Evolutionary conservation across 371 early-diverging fungal genomes (phyloP), one percentile per base, ranked within the genome.

Genomic region (Mucor ambiguus): DNA sequence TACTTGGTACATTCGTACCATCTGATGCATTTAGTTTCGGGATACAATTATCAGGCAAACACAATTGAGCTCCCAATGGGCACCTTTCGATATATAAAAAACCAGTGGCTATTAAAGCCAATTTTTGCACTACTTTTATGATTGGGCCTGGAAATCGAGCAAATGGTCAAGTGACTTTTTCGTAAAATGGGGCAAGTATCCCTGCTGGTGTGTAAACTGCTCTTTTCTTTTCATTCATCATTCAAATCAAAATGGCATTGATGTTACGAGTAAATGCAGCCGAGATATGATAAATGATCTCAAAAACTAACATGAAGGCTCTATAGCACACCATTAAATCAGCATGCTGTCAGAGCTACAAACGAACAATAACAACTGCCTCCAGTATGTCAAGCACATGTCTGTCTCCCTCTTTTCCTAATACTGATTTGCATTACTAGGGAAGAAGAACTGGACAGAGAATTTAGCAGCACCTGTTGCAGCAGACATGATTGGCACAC

Each of bases 401-500:
- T 16, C n/a, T 20, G 33, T 12, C 11, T 54, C 12, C 30, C 54
- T 52, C 10, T 11, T 54, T 35, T 10, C 10, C 33, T 33, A 33
- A 54, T 30, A 54, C 28, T 41, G 9, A 20, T 9, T 28, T 29
- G 11, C 28, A 44, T 41, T 43, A 29, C 26, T 60, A 60, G 60
- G 16, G 28, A 61, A 33, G 37, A 26, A 14, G 0, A 37, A 57
- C 3, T 67, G 67, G 67, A 24, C 33, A 12, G 71, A 71, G 9
- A 62, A 59, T 49, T 59, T 76, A 30, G 56, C 64, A 6, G 60
- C 67, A 30, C 79, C 82, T 41, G 76, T 81, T 12, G 76, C 70
- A 32, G 75, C 77, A 14, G 84, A 83, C 57, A 81, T 92, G 69
- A 87, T 89, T 30, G 91, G 92, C 3, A 85, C 84, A 38, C 91